Conservation (phyloP, 2,329 filamentous ascomycete species). For the Fusarium annulatum region DNA sequence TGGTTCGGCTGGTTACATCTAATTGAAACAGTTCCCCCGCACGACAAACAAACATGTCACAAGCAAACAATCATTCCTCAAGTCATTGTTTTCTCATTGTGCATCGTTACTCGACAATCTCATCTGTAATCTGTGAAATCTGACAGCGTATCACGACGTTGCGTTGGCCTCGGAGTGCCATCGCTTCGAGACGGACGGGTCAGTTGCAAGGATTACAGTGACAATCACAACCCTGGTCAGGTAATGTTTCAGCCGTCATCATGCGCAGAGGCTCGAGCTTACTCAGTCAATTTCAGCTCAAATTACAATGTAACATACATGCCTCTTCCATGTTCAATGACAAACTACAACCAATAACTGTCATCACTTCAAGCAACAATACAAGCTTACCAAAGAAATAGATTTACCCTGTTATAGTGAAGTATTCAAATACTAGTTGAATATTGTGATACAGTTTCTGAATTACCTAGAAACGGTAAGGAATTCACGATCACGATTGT, state of each 20-base stretch:
- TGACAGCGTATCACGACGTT: constrained; percentile 23
- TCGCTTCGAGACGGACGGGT: background rate
- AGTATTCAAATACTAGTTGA: background rate
- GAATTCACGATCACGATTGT: too few species aligned
- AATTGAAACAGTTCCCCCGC: constrained; percentile 12
- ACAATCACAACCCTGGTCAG: background rate
- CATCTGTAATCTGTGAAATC: constrained; percentile 1
- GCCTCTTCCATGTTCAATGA: background rate
- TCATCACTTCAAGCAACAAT: background rate
- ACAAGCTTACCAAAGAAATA: background rate
- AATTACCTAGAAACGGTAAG: too few species aligned
- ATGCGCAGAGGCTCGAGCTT: background rate
- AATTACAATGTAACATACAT: background rate
- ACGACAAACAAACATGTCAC: constrained; percentile 12
- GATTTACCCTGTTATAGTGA: too few species aligned
- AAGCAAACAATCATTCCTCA: background rate
- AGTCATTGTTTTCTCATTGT: background rate
- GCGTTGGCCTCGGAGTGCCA: background rate
- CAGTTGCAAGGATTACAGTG: background rate
- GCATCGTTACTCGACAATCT: constrained; percentile 17
- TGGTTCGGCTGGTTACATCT: constrained; percentile 23
- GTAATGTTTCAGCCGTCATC: background rate
- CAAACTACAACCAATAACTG: background rate
- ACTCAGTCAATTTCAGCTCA: background rate
- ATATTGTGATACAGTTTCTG: background rate